Percentiles rank a stretch among this genome's conserved stretches.
Evolutionary conservation across 2,329 filamentous ascomycete species (phyloP).

Genomic region (Fusarium staphyleae): DNA sequence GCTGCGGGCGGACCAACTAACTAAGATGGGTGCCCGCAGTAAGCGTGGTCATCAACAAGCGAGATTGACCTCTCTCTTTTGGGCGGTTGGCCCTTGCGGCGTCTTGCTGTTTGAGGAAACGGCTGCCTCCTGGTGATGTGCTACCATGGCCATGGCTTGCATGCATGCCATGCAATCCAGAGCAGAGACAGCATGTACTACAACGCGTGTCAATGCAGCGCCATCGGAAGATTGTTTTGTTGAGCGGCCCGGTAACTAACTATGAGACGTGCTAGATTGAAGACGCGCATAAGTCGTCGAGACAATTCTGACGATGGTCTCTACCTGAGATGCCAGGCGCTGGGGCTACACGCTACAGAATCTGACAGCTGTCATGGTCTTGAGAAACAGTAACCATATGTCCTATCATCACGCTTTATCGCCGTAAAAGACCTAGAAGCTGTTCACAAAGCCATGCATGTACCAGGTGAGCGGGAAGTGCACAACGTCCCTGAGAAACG

Average conservation of each 20-base stretch:
- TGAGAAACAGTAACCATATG: no score
- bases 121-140: not conserved
- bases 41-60: no score
- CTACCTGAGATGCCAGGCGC: no score
- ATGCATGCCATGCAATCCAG: not conserved
- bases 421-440: not conserved
- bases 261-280: not conserved
- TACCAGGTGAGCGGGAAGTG: not conserved
- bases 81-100: not conserved
- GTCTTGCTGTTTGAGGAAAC: slow-evolving; percentile 3
- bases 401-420: not conserved
- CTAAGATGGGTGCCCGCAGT: slow-evolving; percentile 5
- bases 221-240: slow-evolving; percentile 6
- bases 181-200: slow-evolving; percentile 8
- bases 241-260: no score
- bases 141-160: not conserved
- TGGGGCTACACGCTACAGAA: no score
- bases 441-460: not conserved
- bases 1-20: not conserved
- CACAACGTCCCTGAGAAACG: not conserved
- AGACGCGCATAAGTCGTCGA: slow-evolving; percentile 6
- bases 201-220: slow-evolving; percentile 6
- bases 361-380: not conserved
- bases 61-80: slow-evolving; percentile 29
- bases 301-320: not conserved